These are phyloP conservation scores for Nakazawaea holstii DNA, from an alignment of 805 yeast species.

Conservation along the genomic window DNA sequence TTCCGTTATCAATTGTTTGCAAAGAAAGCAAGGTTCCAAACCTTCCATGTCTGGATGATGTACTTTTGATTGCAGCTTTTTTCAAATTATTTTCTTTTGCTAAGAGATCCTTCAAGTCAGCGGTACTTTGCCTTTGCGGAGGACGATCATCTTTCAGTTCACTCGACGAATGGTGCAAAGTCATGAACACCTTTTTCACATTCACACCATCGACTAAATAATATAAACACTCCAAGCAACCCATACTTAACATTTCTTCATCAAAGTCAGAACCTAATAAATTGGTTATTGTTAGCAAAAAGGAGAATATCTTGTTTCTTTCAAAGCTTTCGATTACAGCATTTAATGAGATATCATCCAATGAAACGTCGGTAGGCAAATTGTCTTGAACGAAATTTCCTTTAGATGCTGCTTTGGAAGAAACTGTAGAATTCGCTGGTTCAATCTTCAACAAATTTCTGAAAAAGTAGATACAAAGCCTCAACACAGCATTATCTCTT, in stretches of 20 bases:
- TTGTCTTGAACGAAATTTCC: slow-evolving; percentile 26
- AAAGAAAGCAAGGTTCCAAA: slow-evolving; percentile 84
- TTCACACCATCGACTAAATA: slow-evolving; percentile 55
- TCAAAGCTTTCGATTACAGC: slow-evolving; percentile 53
- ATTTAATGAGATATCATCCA: slow-evolving; percentile 65
- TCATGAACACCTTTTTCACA: slow-evolving; percentile 24
- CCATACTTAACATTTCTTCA: slow-evolving; percentile 50
- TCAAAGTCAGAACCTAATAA: slow-evolving; percentile 62
- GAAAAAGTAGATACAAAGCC: slow-evolving; percentile 66
- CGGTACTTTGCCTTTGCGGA: slow-evolving; percentile 13
- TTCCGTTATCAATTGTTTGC: slow-evolving; percentile 50
- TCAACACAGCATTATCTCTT: slow-evolving; percentile 67
- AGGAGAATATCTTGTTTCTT: slow-evolving; percentile 67
- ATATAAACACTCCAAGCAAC: slow-evolving; percentile 66
- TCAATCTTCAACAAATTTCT: slow-evolving; percentile 77
- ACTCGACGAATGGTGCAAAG: neutral
- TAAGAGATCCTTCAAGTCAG: slow-evolving; percentile 45
- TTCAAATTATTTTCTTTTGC: slow-evolving; percentile 54
- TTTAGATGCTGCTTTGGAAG: slow-evolving; percentile 33
- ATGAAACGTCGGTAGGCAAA: slow-evolving; percentile 51
- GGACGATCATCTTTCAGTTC: too few relatives aligned
- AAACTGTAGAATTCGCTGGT: slow-evolving; percentile 53
- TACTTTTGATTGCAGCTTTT: slow-evolving; percentile 38
- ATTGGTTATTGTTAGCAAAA: slow-evolving; percentile 66
- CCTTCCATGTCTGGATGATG: slow-evolving; percentile 77